phyloP scores from a whole-genome alignment of 257 asterid genomes.

The Vinca minor region DNA sequence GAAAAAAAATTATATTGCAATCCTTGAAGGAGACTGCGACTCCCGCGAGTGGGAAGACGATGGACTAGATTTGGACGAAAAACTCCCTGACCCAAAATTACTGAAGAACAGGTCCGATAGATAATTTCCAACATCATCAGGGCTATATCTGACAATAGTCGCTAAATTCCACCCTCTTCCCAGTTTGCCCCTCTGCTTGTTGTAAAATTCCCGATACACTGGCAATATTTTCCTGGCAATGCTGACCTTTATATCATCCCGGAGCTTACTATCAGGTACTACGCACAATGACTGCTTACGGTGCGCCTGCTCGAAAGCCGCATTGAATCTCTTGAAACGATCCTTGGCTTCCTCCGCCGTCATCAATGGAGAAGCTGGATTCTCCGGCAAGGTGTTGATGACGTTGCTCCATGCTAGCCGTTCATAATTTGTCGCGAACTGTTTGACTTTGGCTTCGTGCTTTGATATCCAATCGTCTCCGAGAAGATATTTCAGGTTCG shows the following conservation, averaged over 20 bases:
- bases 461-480: slow-evolving; percentile 65
- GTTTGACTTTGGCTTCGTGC: slow-evolving; percentile 51
- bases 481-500: slow-evolving; percentile 58
- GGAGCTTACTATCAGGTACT: slow-evolving; percentile 52
- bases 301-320: slow-evolving; percentile 56
- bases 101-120: slow-evolving; percentile 59
- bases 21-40: neutral
- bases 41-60: slow-evolving; percentile 26
- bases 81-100: slow-evolving; percentile 27
- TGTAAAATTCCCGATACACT: slow-evolving; percentile 48
- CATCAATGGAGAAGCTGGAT: slow-evolving; percentile 30
- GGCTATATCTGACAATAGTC: slow-evolving; percentile 47
- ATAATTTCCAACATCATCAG: slow-evolving; percentile 54
- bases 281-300: slow-evolving; percentile 46
- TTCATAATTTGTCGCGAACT: slow-evolving; percentile 43
- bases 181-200: slow-evolving; percentile 21
- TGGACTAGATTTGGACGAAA: slow-evolving; percentile 25
- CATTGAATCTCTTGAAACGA: slow-evolving; percentile 50
- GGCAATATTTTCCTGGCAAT: slow-evolving; percentile 41
- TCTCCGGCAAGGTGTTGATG: slow-evolving; percentile 38
- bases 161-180: slow-evolving; percentile 34
- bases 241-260: slow-evolving; percentile 45
- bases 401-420: slow-evolving; percentile 77
- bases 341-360: slow-evolving; percentile 38
- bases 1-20: neutral